Conservation (phyloP, 2,329 filamentous ascomycete genomes). For the Aspergillus quadricinctus region DNA sequence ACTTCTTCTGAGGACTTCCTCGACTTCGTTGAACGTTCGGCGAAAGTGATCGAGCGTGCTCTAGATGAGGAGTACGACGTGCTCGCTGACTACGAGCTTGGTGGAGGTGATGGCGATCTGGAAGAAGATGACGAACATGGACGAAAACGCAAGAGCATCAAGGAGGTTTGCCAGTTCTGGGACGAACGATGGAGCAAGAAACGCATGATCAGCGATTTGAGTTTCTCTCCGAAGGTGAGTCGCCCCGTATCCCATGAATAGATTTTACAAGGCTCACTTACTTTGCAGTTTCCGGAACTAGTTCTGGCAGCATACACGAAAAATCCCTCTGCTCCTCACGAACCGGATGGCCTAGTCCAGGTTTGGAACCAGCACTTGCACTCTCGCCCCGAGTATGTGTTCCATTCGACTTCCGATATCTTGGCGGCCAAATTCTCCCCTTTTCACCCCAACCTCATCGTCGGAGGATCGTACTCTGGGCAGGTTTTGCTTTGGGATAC, state of each 20-base stretch:
- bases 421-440: slow-evolving; percentile 97
- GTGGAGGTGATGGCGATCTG: slow-evolving; percentile 64
- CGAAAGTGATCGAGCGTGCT: slow-evolving; percentile 93
- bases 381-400: slow-evolving; percentile 90
- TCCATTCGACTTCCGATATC: slow-evolving; percentile 93
- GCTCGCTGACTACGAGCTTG: slow-evolving; percentile 85
- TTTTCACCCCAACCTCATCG: slow-evolving; percentile 92
- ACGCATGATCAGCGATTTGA: slow-evolving; percentile 90
- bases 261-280: not conserved
- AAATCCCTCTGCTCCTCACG: slow-evolving; percentile 89
- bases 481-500: slow-evolving; percentile 98
- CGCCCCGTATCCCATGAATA: not conserved
- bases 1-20: slow-evolving; percentile 90
- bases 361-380: slow-evolving; percentile 97
- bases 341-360: slow-evolving; percentile 88
- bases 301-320: slow-evolving; percentile 95
- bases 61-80: slow-evolving; percentile 96
- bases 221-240: slow-evolving; percentile 81
- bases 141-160: slow-evolving; percentile 47
- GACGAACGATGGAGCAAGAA: slow-evolving; percentile 96
- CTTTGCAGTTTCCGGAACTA: slow-evolving; percentile 72
- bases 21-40: slow-evolving; percentile 91
- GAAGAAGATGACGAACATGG: slow-evolving; percentile 69
- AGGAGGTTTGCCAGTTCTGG: slow-evolving; percentile 88
- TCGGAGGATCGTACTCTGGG: slow-evolving; percentile 93